Base-by-base conservation (phyloP, 1,284 basidiomycete species). In the Ganoderma leucocontextum region DNA sequence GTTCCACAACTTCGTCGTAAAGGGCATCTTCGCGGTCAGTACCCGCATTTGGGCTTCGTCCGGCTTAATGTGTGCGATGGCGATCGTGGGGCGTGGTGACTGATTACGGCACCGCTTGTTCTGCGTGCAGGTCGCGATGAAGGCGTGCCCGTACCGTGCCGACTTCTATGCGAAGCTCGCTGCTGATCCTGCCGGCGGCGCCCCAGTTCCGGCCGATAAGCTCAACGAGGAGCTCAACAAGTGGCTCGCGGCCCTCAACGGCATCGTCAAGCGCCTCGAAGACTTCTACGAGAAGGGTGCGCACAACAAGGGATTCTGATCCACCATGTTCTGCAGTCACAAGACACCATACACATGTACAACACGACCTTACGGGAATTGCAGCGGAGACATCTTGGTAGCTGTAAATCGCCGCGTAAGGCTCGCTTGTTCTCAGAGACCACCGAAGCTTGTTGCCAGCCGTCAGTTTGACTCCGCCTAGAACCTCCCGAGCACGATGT, bases 151-250 rank as follows among this genome's bases (percentile, higher is more conserved):
- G 0, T 95, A 95, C 82, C 94, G 97, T 69, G 88, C 86, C 19
- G 91, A 91, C 74, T 97, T 99, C 82, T 98, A 96, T 81, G 84
- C 85, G 59, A 98, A 98, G 81, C 89, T 99, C 60, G 94, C 94
- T 25, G 85, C 89, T 6, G 91, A 92, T 72, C 87, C 89, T 36
- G 80, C 80, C 12, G 88, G 89, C 1, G 88, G 87, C 5, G 76
- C 81, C 9, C 70, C 87, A 29, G 85, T 84, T 58, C 84, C 93
- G 2, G 82, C 87, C 62, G 91, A 91, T 39, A 88, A 87, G 74
- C 86, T 98, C 68, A 83, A 89, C 70, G 84, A 85, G 64, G 91
- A 93, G 73, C 85, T 98, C 57, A 82, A 90, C 78, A 85, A 81
- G 59, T 93, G 91, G 91, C 80, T 93, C 22, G 78, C 76, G 25